Evolutionary conservation across 1,284 basidiomycete species (phyloP).

Genomic region (Quambalaria eucalypti): DNA sequence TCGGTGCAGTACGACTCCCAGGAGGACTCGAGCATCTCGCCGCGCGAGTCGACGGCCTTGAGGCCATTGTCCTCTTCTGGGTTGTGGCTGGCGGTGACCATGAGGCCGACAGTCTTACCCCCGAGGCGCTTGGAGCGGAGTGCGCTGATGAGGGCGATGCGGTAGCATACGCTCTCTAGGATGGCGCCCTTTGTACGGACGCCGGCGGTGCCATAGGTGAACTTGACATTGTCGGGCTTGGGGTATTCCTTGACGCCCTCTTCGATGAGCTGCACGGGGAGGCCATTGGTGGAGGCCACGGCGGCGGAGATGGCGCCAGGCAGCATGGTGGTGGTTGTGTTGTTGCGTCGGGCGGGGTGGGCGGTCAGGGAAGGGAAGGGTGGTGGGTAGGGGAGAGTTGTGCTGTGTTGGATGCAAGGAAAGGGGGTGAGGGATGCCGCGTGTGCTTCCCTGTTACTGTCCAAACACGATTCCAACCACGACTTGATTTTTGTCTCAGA

Average conservation of each 20-base stretch:
- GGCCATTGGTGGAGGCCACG: conserved; percentile 17
- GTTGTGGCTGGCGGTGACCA: conserved; percentile 99
- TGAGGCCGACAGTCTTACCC: conserved; percentile 87
- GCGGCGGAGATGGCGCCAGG: conserved; percentile 24
- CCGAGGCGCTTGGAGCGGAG: conserved; percentile 80
- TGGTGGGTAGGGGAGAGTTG: too few relatives aligned
- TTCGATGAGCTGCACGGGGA: conserved; percentile 24
- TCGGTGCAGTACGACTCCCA: conserved; percentile 86
- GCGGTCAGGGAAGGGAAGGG: too few relatives aligned
- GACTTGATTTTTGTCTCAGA: too few relatives aligned
- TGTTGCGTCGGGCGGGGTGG: too few relatives aligned
- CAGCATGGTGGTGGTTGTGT: conserved; percentile 1
- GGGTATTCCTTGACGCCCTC: conserved; percentile 45
- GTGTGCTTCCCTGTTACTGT: too few relatives aligned
- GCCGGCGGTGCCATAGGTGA: conserved; percentile 88
- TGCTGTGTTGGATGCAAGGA: too few relatives aligned
- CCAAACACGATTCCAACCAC: too few relatives aligned
- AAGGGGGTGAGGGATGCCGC: too few relatives aligned
- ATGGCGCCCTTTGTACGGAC: conserved; percentile 78
- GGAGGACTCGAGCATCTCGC: conserved; percentile 95
- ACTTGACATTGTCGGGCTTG: conserved; percentile 52
- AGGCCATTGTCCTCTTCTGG: conserved; percentile 96
- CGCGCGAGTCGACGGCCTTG: conserved; percentile 90
- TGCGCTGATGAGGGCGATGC: conserved; percentile 81
- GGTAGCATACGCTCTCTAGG: conserved; percentile 86